A percentile compares a stretch with the other conserved stretches of the same genome.
Conservation (phyloP, 306 rosid genomes). For the Vicia villosa region DNA sequence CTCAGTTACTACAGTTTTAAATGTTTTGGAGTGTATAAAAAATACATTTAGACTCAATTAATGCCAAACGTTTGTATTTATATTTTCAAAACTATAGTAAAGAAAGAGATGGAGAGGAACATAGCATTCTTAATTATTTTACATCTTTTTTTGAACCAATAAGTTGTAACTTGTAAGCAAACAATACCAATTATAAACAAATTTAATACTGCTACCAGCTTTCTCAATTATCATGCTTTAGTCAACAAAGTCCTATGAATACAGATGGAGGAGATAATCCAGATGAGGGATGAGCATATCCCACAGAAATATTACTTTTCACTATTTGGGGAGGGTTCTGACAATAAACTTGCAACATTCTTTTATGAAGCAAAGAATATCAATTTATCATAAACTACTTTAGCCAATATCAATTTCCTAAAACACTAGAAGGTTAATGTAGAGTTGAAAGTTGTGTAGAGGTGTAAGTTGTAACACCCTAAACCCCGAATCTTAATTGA, state of each 20-base stretch:
- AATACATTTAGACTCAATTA: too few relatives aligned
- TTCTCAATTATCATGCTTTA: background rate
- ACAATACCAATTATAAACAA: background rate
- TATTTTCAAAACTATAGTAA: too few relatives aligned
- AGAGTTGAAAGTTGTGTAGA: constrained; percentile 11
- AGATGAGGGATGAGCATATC: background rate
- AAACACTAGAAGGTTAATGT: constrained; percentile 21
- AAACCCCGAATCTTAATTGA: too few relatives aligned
- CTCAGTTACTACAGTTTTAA: too few relatives aligned
- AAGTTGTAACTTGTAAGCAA: background rate
- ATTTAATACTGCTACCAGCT: background rate
- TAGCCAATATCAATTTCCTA: constrained; percentile 6
- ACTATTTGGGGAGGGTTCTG: background rate
- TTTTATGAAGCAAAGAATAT: constrained; percentile 23
- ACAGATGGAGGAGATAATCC: background rate
- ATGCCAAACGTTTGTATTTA: too few relatives aligned
- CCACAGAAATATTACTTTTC: constrained; percentile 1
- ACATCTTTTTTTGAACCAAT: background rate
- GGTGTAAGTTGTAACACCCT: too few relatives aligned
- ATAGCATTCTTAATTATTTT: background rate
- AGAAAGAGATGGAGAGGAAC: too few relatives aligned
- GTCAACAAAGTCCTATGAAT: background rate
- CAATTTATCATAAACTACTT: constrained; percentile 5
- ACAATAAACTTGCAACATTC: constrained; percentile 17
- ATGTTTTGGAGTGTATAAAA: too few relatives aligned